phyloP scores from a whole-genome alignment of 257 asterid species.

The Rehmannia glutinosa region DNA sequence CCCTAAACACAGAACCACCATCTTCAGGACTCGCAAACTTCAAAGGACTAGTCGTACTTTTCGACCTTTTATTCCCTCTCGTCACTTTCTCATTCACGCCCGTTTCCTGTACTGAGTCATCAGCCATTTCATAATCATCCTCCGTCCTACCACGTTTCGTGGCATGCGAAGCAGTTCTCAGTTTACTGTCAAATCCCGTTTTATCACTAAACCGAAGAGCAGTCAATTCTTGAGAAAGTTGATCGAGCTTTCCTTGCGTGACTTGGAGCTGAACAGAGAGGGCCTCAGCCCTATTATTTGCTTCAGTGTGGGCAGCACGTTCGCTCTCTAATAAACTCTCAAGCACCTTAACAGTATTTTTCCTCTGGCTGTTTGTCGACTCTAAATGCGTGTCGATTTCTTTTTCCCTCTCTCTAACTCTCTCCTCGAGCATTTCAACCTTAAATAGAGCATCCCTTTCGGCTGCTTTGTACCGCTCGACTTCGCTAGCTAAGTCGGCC shows the following conservation, averaged over 20 bases:
- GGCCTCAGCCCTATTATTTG: conserved; percentile 77
- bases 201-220: conserved; percentile 61
- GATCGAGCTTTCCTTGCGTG: conserved; percentile 73
- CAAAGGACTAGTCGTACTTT: conserved; percentile 69
- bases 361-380: conserved; percentile 71
- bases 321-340: conserved; percentile 71
- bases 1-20: conserved; percentile 78
- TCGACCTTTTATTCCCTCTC: conserved; percentile 70
- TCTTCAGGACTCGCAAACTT: conserved; percentile 63
- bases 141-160: conserved; percentile 70
- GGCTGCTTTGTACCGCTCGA: conserved; percentile 48
- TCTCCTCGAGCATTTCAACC: conserved; percentile 57
- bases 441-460: conserved; percentile 71
- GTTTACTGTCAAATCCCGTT: conserved; percentile 53
- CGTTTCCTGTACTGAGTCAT: conserved; percentile 62
- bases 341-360: conserved; percentile 66
- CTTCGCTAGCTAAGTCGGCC: conserved; percentile 50
- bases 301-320: conserved; percentile 83
- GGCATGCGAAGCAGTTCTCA: conserved; percentile 60
- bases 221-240: conserved; percentile 71
- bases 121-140: conserved; percentile 71
- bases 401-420: conserved; percentile 70
- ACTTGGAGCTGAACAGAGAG: conserved; percentile 83
- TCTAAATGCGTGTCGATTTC: conserved; percentile 70
- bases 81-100: conserved; percentile 40